These are phyloP conservation scores for Metschnikowia bowlesiae DNA, from an alignment of 805 yeast genomes.

Conservation along the genomic window DNA sequence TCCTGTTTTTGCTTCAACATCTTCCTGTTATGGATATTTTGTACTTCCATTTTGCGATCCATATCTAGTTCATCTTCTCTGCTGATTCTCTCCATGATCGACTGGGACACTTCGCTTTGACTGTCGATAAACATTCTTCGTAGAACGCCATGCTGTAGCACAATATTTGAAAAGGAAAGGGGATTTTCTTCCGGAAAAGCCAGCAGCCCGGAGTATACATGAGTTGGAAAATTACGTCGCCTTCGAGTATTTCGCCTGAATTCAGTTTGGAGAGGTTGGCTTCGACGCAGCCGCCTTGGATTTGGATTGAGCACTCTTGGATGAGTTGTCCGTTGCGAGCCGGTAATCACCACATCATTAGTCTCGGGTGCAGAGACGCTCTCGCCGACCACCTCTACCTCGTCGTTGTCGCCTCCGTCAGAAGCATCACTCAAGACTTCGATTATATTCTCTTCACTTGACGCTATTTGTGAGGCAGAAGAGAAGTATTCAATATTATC, in stretches of 20 bases:
- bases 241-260: slow-evolving; percentile 7
- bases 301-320: not conserved
- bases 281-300: not conserved
- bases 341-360: slow-evolving; percentile 16
- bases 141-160: slow-evolving; percentile 5
- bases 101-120: slow-evolving; percentile 15
- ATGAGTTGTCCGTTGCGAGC: slow-evolving; percentile 7
- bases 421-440: slow-evolving; percentile 14
- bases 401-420: slow-evolving; percentile 11
- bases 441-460: slow-evolving; percentile 8
- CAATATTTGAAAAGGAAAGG: slow-evolving; percentile 4
- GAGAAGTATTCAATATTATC: slow-evolving; percentile 6
- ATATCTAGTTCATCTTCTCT: slow-evolving; percentile 36
- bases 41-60: slow-evolving; percentile 29
- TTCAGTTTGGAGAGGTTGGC: not conserved
- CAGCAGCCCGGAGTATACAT: not conserved
- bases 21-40: slow-evolving; percentile 28
- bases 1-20: slow-evolving; percentile 27
- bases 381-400: slow-evolving; percentile 15
- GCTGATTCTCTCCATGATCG: slow-evolving; percentile 38
- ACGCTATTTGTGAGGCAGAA: not conserved
- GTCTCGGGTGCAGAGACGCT: not conserved
- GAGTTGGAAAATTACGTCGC: slow-evolving; percentile 7
- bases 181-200: not conserved
- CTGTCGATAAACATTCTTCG: slow-evolving; percentile 4